phyloP scores from a whole-genome alignment of 2,329 filamentous ascomycete species.

The Colletotrichum acutatum region DNA sequence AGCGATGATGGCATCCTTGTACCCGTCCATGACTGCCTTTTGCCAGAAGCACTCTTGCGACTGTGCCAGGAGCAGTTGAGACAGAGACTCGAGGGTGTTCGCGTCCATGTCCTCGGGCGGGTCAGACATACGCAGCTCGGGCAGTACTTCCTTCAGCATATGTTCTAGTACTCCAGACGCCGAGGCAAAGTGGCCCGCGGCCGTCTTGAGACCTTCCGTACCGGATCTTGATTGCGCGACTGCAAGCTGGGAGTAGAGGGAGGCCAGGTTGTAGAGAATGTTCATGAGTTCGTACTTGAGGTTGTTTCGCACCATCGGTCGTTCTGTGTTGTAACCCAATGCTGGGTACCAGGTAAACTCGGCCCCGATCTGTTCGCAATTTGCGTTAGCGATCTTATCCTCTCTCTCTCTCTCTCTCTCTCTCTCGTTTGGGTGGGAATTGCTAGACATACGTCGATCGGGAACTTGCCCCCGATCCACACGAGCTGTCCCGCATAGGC shows the following conservation, averaged over 20 bases:
- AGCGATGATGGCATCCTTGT: slow-evolving; percentile 92
- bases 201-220: slow-evolving; percentile 85
- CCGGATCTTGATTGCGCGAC: slow-evolving; percentile 81
- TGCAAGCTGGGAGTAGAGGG: slow-evolving; percentile 93
- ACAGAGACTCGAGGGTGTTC: slow-evolving; percentile 84
- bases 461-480: slow-evolving; percentile 95
- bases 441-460: slow-evolving; percentile 77
- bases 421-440: neutral
- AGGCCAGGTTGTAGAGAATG: slow-evolving; percentile 90
- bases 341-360: slow-evolving; percentile 98
- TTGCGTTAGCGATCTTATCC: neutral
- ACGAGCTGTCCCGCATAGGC: slow-evolving; percentile 91
- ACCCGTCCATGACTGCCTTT: slow-evolving; percentile 91
- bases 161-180: slow-evolving; percentile 86
- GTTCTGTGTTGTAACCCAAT: slow-evolving; percentile 86
- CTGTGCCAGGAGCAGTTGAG: slow-evolving; percentile 88
- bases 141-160: slow-evolving; percentile 80
- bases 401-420: too few relatives aligned
- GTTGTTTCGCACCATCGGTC: slow-evolving; percentile 74
- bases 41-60: slow-evolving; percentile 99
- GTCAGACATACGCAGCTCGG: slow-evolving; percentile 81
- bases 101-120: slow-evolving; percentile 97
- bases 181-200: slow-evolving; percentile 90
- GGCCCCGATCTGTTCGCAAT: slow-evolving; percentile 76
- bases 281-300: slow-evolving; percentile 89